Conservation (phyloP, 2,329 filamentous ascomycete genomes). For the Alternaria arborescens region DNA sequence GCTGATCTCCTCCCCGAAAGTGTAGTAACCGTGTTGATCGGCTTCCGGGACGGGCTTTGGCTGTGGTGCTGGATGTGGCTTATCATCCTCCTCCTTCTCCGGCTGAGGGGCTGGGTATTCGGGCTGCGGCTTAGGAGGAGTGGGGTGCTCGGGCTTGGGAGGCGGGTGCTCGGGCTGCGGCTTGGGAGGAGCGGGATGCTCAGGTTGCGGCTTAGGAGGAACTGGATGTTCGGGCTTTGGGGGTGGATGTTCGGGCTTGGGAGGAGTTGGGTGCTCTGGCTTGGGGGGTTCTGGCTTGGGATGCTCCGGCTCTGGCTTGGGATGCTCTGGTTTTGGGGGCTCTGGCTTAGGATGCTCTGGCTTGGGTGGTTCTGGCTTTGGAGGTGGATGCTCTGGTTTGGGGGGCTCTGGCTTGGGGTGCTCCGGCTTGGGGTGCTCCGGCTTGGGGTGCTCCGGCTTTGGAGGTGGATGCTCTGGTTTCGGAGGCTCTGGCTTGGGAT, state of each 20-base stretch:
- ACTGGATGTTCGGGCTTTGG: too few species aligned
- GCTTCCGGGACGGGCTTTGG: conserved; percentile 8
- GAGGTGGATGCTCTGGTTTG: too few species aligned
- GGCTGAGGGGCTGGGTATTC: not conserved
- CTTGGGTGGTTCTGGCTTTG: too few species aligned
- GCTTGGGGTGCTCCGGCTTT: not conserved
- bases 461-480: not conserved
- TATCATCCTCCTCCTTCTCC: not conserved
- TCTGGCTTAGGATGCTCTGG: too few species aligned
- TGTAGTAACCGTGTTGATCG: conserved; percentile 12
- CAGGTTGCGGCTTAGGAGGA: too few species aligned
- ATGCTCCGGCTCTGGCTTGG: too few species aligned
- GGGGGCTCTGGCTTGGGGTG: too few species aligned
- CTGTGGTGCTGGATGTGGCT: not conserved
- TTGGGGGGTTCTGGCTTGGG: too few species aligned
- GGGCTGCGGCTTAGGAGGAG: not conserved
- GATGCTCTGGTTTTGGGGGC: too few species aligned
- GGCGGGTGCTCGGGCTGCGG: not conserved
- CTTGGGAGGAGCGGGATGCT: not conserved
- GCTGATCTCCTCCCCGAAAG: conserved; percentile 22
- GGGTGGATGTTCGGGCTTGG: too few species aligned
- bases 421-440: not conserved
- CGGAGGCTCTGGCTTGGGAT: not conserved
- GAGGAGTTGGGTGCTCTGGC: too few species aligned
- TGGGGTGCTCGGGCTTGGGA: too few species aligned